Conservation (phyloP, 75 land plant genomes). For the Azolla pinnata region DNA sequence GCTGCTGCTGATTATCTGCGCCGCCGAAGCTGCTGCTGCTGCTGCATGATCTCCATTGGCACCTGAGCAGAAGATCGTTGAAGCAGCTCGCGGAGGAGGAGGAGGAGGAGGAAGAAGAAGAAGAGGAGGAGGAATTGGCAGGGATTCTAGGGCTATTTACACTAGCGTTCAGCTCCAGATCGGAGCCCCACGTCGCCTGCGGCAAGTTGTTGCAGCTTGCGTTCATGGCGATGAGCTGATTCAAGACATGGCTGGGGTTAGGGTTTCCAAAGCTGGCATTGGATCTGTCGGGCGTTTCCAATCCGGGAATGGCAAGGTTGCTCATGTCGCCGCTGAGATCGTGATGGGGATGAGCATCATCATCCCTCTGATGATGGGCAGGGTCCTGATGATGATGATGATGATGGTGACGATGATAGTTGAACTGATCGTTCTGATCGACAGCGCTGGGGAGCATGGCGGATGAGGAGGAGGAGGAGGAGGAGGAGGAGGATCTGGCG, state of each 20-base stretch:
- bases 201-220: not conserved
- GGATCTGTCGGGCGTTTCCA: slow-evolving; percentile 7
- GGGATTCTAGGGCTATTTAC: not conserved
- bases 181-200: slow-evolving; percentile 24
- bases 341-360: not conserved
- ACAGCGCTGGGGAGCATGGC: not conserved
- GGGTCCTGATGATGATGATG: not conserved
- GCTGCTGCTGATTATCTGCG: no score
- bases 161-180: slow-evolving; percentile 27
- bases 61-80: slow-evolving; percentile 9
- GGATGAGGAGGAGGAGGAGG: not conserved
- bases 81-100: slow-evolving; percentile 13
- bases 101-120: no score
- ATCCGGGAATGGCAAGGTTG: slow-evolving; percentile 3
- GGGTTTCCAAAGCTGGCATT: no score
- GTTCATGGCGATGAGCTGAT: slow-evolving; percentile 7
- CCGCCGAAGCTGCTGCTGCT: no score
- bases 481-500: no score
- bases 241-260: no score
- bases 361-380: not conserved
- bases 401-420: no score
- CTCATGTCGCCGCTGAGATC: not conserved
- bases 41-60: not conserved
- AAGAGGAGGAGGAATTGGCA: slow-evolving; percentile 9
- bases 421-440: not conserved